Conservation (phyloP, 352 stramenopile species). For the Nothophytophthora sp. region DNA sequence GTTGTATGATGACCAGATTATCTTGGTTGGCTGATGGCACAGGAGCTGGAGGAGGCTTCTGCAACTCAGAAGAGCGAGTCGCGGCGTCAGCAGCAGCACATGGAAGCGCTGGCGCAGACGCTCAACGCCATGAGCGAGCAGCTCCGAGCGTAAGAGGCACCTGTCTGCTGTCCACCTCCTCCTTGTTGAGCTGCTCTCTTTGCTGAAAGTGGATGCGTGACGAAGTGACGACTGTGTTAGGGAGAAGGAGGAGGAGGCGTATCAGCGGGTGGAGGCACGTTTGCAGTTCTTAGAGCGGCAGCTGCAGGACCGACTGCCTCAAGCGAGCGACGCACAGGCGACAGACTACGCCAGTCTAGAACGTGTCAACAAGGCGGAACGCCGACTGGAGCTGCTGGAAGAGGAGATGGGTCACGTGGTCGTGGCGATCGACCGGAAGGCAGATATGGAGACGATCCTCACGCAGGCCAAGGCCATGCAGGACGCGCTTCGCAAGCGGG, state of each 20-base stretch:
- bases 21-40: background rate
- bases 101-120: slow-evolving; percentile 40
- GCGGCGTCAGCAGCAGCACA: slow-evolving; percentile 31
- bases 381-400: slow-evolving; percentile 46
- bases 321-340: slow-evolving; percentile 1
- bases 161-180: background rate
- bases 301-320: slow-evolving; percentile 1
- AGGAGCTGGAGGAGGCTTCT: slow-evolving; percentile 25
- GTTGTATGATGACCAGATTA: too few species aligned
- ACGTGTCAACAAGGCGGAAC: slow-evolving; percentile 26
- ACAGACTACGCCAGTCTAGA: slow-evolving; percentile 3
- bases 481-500: slow-evolving; percentile 47
- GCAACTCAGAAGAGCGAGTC: slow-evolving; percentile 10
- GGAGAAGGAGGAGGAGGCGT: slow-evolving; percentile 16
- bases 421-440: slow-evolving; percentile 46
- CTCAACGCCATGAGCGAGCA: slow-evolving; percentile 53
- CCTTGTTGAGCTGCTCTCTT: background rate
- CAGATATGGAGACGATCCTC: slow-evolving; percentile 32
- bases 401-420: slow-evolving; percentile 58
- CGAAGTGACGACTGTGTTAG: slow-evolving; percentile 3
- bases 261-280: slow-evolving; percentile 8
- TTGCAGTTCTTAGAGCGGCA: slow-evolving; percentile 14
- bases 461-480: slow-evolving; percentile 31
- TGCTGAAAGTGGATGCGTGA: background rate
- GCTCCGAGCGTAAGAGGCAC: slow-evolving; percentile 28